Conservation (phyloP, 164 flowering plant species). For the Nymphaea colorata region DNA sequence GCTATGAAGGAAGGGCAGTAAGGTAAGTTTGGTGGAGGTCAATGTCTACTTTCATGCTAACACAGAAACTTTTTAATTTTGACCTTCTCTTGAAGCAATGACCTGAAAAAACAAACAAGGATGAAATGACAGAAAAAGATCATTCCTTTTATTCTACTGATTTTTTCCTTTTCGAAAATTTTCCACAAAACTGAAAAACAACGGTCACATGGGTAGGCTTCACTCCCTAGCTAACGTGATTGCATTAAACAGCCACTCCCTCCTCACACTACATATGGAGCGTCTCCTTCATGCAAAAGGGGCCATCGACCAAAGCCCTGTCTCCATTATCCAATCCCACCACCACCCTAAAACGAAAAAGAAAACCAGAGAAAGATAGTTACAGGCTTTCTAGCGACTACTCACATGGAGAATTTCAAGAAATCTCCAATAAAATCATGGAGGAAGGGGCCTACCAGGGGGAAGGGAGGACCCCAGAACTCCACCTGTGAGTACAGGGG, state of each 20-base stretch:
- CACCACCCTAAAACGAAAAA: not conserved
- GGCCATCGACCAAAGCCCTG: not conserved
- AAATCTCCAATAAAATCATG: constrained; percentile 62
- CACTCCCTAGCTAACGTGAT: not conserved
- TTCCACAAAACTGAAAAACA: not conserved
- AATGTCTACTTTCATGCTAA: not conserved
- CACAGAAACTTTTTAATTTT: not conserved
- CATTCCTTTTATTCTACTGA: too few species aligned
- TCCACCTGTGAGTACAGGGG: constrained; percentile 85
- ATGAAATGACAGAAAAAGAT: too few species aligned
- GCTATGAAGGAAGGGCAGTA: too few species aligned
- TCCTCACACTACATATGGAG: not conserved
- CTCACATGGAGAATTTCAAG: constrained; percentile 49
- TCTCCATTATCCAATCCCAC: not conserved
- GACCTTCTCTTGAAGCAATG: not conserved
- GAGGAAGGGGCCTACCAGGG: constrained; percentile 95
- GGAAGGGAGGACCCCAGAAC: constrained; percentile 97
- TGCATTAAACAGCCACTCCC: not conserved
- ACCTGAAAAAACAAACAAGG: too few species aligned
- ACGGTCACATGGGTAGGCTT: not conserved
- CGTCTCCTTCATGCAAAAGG: not conserved
- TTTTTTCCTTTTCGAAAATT: too few species aligned
- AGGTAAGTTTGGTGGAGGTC: not conserved
- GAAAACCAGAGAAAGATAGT: not conserved
- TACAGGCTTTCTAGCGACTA: not conserved